Evolutionary conservation across 192 early-diverging fungal species (phyloP).

Genomic region (Haplosporangium gracile): DNA sequence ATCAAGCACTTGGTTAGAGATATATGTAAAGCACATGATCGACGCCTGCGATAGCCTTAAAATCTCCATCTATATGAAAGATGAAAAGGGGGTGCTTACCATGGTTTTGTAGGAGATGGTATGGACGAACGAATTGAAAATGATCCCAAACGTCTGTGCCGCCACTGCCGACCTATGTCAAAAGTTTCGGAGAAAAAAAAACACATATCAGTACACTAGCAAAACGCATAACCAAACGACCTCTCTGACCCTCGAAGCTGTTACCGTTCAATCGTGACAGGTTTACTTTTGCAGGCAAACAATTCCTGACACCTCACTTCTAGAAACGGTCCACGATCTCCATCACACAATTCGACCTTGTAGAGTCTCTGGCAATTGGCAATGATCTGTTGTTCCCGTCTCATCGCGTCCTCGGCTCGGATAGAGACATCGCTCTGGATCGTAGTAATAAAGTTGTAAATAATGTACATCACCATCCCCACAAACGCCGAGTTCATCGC

Average conservation of each 20-base stretch:
- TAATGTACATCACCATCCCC: conserved; percentile 67
- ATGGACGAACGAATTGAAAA: conserved; percentile 86
- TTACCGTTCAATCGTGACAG: conserved; percentile 72
- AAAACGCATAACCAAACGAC: no score
- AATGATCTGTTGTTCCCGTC: conserved; percentile 72
- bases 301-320: conserved; percentile 70
- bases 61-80: not conserved
- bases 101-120: conserved; percentile 91
- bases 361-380: conserved; percentile 74
- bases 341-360: conserved; percentile 71
- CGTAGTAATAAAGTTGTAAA: conserved; percentile 76
- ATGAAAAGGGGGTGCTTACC: conserved; percentile 47
- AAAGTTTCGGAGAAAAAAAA: not conserved
- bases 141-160: conserved; percentile 86
- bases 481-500: conserved; percentile 77
- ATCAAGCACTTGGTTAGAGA: not conserved
- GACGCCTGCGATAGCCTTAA: not conserved
- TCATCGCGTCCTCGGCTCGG: conserved; percentile 65
- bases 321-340: conserved; percentile 65
- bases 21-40: not conserved
- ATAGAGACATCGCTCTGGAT: conserved; percentile 80
- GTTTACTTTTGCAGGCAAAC: conserved; percentile 69
- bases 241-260: not conserved
- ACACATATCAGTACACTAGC: not conserved
- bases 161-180: conserved; percentile 75